Evolutionary conservation across 2,329 filamentous ascomycete genomes (phyloP).

Genomic region (Diplodia corticola): DNA sequence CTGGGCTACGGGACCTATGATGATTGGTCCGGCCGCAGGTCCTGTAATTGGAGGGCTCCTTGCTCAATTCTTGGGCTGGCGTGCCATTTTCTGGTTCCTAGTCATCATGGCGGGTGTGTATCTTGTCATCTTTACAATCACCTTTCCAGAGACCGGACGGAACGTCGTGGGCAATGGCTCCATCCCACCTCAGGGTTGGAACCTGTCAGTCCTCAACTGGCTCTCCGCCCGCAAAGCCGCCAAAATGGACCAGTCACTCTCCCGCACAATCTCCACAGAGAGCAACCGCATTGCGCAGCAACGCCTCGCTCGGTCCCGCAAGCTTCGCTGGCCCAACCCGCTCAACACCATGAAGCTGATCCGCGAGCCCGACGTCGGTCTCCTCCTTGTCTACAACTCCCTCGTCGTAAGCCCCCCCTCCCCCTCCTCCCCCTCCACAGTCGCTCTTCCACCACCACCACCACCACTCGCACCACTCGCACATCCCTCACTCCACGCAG

Average conservation of each 20-base stretch:
- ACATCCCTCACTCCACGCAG: neutral
- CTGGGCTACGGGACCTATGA: slow-evolving; percentile 30
- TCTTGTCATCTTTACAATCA: slow-evolving; percentile 37
- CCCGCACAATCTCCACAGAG: slow-evolving; percentile 30
- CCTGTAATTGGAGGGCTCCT: slow-evolving; percentile 41
- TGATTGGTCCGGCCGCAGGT: slow-evolving; percentile 34
- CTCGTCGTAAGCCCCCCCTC: slow-evolving; percentile 31
- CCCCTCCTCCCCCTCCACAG: neutral
- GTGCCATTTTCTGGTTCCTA: slow-evolving; percentile 45
- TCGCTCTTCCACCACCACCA: too few species aligned
- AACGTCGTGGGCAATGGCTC: slow-evolving; percentile 35
- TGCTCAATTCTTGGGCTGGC: slow-evolving; percentile 40
- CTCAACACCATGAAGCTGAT: slow-evolving; percentile 44
- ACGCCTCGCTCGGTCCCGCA: slow-evolving; percentile 33
- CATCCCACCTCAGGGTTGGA: slow-evolving; percentile 32
- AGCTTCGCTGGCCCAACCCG: slow-evolving; percentile 48
- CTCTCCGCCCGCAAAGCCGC: slow-evolving; percentile 31
- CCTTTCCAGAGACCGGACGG: slow-evolving; percentile 44
- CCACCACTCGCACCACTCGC: neutral
- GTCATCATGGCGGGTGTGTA: slow-evolving; percentile 42
- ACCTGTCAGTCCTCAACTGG: slow-evolving; percentile 31
- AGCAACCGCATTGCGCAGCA: slow-evolving; percentile 28
- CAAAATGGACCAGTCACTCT: slow-evolving; percentile 22
- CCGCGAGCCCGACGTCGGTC: slow-evolving; percentile 42
- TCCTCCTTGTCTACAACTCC: slow-evolving; percentile 39